Evolutionary conservation across 352 stramenopile species (phyloP).

Genomic region (Elongisporangium prolatum): DNA sequence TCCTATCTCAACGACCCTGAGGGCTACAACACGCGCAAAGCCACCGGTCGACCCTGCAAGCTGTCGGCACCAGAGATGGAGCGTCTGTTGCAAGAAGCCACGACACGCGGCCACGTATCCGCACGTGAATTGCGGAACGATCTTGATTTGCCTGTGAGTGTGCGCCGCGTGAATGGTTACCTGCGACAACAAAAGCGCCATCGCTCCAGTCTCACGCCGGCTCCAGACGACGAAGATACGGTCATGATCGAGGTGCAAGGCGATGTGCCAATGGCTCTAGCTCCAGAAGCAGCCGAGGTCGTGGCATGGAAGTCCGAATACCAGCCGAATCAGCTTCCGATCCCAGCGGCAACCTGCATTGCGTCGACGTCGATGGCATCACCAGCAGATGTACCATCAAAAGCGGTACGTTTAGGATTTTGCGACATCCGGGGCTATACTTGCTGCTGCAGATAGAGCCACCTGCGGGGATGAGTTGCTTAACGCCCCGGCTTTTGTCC

Average conservation of each 20-base stretch:
- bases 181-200: neutral
- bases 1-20: slow-evolving; percentile 2
- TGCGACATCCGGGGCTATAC: neutral
- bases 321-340: neutral
- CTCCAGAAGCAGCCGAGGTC: no score
- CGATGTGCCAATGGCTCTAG: neutral
- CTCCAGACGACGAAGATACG: neutral
- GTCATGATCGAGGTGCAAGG: neutral
- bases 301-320: neutral
- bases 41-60: slow-evolving; percentile 1
- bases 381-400: neutral
- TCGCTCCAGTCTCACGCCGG: neutral
- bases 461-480: neutral
- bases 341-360: neutral
- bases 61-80: neutral
- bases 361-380: neutral
- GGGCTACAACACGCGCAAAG: slow-evolving; percentile 1
- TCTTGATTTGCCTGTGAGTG: neutral
- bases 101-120: neutral
- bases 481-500: neutral
- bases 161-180: neutral
- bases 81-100: neutral
- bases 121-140: neutral
- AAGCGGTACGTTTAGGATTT: neutral
- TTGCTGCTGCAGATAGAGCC: neutral